Evolutionary conservation across 1,284 basidiomycete genomes (phyloP).

Genomic region (Mycena citricolor): DNA sequence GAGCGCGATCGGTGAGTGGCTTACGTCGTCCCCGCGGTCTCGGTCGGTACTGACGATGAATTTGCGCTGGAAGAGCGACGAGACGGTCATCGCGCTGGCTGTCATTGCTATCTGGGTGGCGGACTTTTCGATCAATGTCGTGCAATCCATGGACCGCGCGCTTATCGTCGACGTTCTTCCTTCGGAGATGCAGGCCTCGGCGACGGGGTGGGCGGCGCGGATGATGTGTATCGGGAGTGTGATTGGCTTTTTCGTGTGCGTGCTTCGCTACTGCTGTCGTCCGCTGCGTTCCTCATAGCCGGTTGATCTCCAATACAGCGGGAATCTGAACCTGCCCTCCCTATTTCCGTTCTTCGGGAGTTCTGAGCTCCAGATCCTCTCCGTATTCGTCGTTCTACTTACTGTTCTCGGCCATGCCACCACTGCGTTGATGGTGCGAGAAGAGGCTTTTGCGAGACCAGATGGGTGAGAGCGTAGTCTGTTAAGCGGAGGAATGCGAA

Average conservation of each 20-base stretch:
- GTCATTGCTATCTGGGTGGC: constrained; percentile 85
- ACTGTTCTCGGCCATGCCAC: constrained; percentile 54
- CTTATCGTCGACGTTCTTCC: constrained; percentile 74
- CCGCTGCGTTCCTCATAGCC: no score
- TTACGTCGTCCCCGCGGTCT: neutral
- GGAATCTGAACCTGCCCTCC: constrained; percentile 70
- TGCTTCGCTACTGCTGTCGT: no score
- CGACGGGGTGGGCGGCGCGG: constrained; percentile 93
- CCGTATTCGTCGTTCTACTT: constrained; percentile 53
- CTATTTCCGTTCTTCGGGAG: constrained; percentile 70
- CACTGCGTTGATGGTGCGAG: constrained; percentile 69
- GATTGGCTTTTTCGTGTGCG: constrained; percentile 83
- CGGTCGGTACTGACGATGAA: neutral
- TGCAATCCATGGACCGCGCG: constrained; percentile 83
- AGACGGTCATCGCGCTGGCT: constrained; percentile 75
- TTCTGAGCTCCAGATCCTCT: constrained; percentile 75
- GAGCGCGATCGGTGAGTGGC: constrained; percentile 32
- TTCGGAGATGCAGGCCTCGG: constrained; percentile 74
- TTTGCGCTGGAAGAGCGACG: constrained; percentile 47
- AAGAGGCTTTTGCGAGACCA: constrained; percentile 57
- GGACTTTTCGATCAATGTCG: constrained; percentile 92
- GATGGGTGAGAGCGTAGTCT: neutral
- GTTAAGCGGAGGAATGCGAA: neutral
- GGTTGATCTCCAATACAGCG: no score
- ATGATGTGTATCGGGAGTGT: constrained; percentile 85